These are phyloP conservation scores for Metschnikowia aberdeeniae DNA, from an alignment of 805 yeast species.

Conservation along the genomic window DNA sequence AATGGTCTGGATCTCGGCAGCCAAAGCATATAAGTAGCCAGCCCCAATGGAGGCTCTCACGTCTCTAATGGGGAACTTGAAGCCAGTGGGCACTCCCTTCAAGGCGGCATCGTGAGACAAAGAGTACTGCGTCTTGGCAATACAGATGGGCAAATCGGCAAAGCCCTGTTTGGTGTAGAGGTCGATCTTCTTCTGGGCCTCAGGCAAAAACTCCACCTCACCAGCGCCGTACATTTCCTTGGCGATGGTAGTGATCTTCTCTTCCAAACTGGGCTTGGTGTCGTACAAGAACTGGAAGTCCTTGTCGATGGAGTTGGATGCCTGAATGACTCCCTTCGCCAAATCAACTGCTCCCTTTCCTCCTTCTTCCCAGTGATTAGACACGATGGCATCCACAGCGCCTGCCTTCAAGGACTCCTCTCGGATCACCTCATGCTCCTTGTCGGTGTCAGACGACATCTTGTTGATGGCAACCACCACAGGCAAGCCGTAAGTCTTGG, in stretches of 20 bases:
- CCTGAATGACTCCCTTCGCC: constrained; percentile 66
- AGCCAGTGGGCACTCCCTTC: constrained; percentile 81
- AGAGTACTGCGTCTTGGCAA: constrained; percentile 84
- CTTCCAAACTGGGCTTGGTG: constrained; percentile 51
- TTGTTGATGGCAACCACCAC: constrained; percentile 81
- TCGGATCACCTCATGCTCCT: constrained; percentile 64
- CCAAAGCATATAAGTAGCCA: constrained; percentile 78
- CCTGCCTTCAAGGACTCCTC: constrained; percentile 72
- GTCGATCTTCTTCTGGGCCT: constrained; percentile 66
- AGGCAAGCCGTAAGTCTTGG: constrained; percentile 67
- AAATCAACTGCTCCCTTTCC: constrained; percentile 75
- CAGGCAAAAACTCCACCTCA: constrained; percentile 62
- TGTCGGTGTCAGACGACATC: constrained; percentile 67
- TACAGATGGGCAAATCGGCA: constrained; percentile 73
- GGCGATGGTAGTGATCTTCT: constrained; percentile 64
- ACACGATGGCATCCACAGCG: constrained; percentile 72
- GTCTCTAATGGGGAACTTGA: constrained; percentile 77
- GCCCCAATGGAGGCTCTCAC: constrained; percentile 78
- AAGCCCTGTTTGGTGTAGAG: constrained; percentile 71
- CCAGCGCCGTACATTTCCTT: constrained; percentile 76
- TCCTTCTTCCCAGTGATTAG: constrained; percentile 87
- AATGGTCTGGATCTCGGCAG: constrained; percentile 82
- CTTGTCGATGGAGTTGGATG: constrained; percentile 47
- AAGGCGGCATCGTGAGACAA: constrained; percentile 76
- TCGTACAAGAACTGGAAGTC: constrained; percentile 56